Evolutionary conservation across 2,329 filamentous ascomycete species (phyloP), one percentile per base, ranked within the genome.

Genomic region (Colletotrichum tofieldiae): DNA sequence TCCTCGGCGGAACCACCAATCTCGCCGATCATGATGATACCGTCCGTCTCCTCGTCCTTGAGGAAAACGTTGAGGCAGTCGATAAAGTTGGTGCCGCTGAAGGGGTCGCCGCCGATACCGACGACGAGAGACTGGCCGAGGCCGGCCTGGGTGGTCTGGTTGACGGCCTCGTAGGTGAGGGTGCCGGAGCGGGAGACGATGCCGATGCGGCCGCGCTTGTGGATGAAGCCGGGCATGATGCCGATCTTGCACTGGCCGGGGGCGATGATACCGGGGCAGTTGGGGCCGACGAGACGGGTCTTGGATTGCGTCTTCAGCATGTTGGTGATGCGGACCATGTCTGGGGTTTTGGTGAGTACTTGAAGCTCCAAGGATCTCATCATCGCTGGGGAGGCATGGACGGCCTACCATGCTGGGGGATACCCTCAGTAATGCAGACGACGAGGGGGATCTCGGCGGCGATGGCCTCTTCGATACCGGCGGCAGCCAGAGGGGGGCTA

Each of bases 11-110:
- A 94, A 75, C 96, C 96, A 85, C 96, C 96, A 82, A 99, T 98
- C 88, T 98, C 96, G 82, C 96, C 96, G 83, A 99, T 98, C 96
- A 99, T 98, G 88, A 99, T 98, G 86, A 99, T 98, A 82, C 96
- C 96, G 82, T 99, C 96, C 49, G 96, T 99, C 87, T 98, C 94
- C 83, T 93, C 90, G 84, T 99, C 96, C 84, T 97, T 89, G 79
- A 98, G 91, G 91, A 99, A 99, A 82, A 98, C 94, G 82, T 94
- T 93, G 79, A 99, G 90, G 90, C 96, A 98, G 90, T 99, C 96
- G 86, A 99, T 98, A 89, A 98, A 99, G 91, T 98, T 98, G 86
- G 96, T 98, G 79, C 96, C 96, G 80, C 93, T 96, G 90, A 99
- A 99, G 79, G 96, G 96, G 86, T 99, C 96, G 86, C 96, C 96